Base-by-base conservation (phyloP, 2,329 filamentous ascomycete genomes). In the Colletotrichum euphorbiae region DNA sequence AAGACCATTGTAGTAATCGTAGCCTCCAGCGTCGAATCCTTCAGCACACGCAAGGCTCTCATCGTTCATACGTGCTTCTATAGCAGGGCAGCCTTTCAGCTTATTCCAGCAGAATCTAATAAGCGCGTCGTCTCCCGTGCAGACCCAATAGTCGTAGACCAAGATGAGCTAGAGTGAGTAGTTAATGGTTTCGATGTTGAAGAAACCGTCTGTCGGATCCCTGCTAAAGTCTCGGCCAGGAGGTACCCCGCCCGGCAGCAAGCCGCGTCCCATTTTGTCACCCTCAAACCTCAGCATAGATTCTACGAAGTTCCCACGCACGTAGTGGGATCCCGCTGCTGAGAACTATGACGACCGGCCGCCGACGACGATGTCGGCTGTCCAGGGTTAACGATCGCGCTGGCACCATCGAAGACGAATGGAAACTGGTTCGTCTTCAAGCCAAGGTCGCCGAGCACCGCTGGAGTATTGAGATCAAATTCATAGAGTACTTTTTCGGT, bases 131-230 rank as follows among this genome's bases (percentile, higher is more conserved):
- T 59, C 56, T 40, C 56, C 56, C 6, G 28, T 59, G 33, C 50
- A 50, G 3, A 59, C 4, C 42, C 56, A 59, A 31, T 59, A 59
- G 43, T 59, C 56, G 5, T 59, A 12, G 4, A 59, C 56, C 31
- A 59, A n/a, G 43, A 59, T 28, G 4, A 59, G 43, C 17, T 50
- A 59, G 5, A 59, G 43, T 9, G 56, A 59, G 31, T 59, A 40
- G 56, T 59, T 59, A 13, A 59, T 59, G 31, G 56, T 59, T 31
- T 59, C 56, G 4, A 59, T 59, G 19, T 59, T 50, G 43, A 59
- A 59, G 31, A 50, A 50, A 0, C 56, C 56, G 43, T 59, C 56
- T 6, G 43, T 50, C 28, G 50, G 43, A 15, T 48, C 43, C 15
- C 56, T 19, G 13, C 43, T 59, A 43, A 50, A 59, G 31, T 59